phyloP scores from a whole-genome alignment of 148 eudicot genomes.

The Rhododendron molle region DNA sequence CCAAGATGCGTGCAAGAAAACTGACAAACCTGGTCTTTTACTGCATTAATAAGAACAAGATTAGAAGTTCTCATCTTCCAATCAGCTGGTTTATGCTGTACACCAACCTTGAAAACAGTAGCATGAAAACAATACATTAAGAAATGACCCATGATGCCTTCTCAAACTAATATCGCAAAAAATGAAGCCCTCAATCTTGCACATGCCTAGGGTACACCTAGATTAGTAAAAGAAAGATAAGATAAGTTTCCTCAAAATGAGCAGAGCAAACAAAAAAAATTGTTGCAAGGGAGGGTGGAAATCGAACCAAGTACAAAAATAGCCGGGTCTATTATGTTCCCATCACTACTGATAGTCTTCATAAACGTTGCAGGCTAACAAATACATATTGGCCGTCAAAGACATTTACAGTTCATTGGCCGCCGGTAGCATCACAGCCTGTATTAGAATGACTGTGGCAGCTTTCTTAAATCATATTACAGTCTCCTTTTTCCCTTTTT shows the following conservation, averaged over 20 bases:
- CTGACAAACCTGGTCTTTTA: conserved; percentile 60
- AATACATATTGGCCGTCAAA: not conserved
- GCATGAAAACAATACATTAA: not conserved
- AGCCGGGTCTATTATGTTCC: not conserved
- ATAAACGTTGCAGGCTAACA: not conserved
- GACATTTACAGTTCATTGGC: not conserved
- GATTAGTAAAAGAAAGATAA: not conserved
- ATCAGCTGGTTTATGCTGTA: conserved; percentile 69
- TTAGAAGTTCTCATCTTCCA: conserved; percentile 64
- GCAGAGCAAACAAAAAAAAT: not conserved
- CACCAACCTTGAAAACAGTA: conserved; percentile 62
- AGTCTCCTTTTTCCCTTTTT: not conserved
- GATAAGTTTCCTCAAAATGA: not conserved
- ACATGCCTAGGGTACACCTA: not conserved
- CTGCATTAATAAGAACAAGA: conserved; percentile 64
- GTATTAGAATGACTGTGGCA: not conserved
- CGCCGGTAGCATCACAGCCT: not conserved
- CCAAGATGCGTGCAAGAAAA: not conserved
- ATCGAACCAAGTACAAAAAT: not conserved
- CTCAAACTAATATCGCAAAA: not conserved
- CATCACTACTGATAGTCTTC: not conserved
- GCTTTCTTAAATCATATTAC: not conserved
- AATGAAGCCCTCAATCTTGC: not conserved
- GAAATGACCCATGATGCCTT: not conserved
- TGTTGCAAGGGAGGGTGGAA: not conserved